Evolutionary conservation across 805 yeast genomes (phyloP), one percentile per base, ranked within the genome.

Genomic region (Diddensiella caesifluorescens): DNA sequence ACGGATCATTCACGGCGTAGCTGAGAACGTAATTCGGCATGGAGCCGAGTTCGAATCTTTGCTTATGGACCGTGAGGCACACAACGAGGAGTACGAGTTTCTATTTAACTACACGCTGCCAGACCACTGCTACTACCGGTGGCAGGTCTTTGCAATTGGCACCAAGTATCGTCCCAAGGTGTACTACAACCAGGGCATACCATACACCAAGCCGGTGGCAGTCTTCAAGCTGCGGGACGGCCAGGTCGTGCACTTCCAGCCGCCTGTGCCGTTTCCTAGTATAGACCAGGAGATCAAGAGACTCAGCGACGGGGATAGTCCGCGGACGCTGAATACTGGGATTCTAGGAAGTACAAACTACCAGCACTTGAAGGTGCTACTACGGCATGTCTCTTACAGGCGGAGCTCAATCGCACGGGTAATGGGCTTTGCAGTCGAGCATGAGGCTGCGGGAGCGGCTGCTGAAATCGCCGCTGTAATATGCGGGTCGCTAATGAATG

Each of bases 391-490:
- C n/a, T 44, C 57, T 18, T 39, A 41, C 39, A 44, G 56, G 7
- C 46, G 62, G 19, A 61, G 59, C 5, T 43, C 55, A 4, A 53
- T 57, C 12, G 62, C 62, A 6, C 44, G 61, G 9, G 47, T 55
- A 12, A 55, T 53, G 56, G 61, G 53, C 21, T 57, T 57, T 47
- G 58, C 56, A 10, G 39, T 57, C 13, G 49, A 46, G 16, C 47
- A 56, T 27, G 46, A 48, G 10, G 28, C 39, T 16, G 52, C 55
- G 12, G 59, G 53, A 3, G 52, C 55, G 12, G 59, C 54, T 3
- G 44, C 36, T 13, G 61, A 57, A 34, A 46, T 57, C 10, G 54
- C 46, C 9, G 49, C 44, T 10, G 25, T 43, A 13, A 46, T 56
- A 18, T 57, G 55, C 41, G 20, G 25, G 16, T 44, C 56, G 18